These are phyloP conservation scores for Plenodomus lindquistii DNA, from an alignment of 2,329 filamentous ascomycete species.

Conservation along the genomic window DNA sequence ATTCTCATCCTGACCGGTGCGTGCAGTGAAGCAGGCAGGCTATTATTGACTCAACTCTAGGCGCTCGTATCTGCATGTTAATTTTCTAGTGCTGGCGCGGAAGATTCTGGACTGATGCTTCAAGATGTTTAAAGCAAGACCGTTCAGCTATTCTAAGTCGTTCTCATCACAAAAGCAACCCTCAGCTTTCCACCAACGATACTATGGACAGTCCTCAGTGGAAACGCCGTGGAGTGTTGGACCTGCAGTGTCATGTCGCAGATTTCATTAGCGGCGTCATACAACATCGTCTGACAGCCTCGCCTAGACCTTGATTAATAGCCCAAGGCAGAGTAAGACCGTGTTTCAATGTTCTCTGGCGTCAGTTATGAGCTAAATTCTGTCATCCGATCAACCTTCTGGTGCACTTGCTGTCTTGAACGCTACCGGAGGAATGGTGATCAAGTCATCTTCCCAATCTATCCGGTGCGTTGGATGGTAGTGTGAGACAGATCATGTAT, in stretches of 20 bases:
- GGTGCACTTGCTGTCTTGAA: background rate
- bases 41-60: conserved; percentile 20
- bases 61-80: conserved; percentile 11
- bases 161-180: no score
- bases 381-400: background rate
- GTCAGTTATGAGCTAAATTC: background rate
- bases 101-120: background rate
- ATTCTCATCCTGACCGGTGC: conserved; percentile 4
- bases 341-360: background rate
- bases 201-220: background rate
- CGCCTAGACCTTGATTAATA: background rate
- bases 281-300: background rate
- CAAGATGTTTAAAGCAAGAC: background rate
- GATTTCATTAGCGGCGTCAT: background rate
- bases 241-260: background rate
- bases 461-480: background rate
- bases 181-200: background rate
- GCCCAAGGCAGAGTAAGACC: background rate
- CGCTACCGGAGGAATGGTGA: background rate
- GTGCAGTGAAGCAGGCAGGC: conserved; percentile 13
- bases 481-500: background rate
- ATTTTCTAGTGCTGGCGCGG: background rate
- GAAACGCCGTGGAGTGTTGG: background rate
- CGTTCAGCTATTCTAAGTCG: background rate
- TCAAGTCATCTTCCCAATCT: background rate